Base-by-base conservation (phyloP, 345 rosid species). In the Salix dunnii region DNA sequence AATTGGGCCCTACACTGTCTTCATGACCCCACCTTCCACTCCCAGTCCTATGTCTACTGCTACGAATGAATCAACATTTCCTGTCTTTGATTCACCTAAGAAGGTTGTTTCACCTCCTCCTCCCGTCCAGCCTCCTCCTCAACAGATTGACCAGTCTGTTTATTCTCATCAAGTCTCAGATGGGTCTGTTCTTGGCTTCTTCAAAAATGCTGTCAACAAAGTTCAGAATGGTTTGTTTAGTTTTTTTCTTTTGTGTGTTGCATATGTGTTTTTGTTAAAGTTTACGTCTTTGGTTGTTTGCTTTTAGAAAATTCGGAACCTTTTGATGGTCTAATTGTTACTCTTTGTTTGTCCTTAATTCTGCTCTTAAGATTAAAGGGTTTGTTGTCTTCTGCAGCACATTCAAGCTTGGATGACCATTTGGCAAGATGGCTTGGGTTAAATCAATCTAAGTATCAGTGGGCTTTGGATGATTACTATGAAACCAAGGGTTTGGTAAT, bases 351-450 rank as follows among this genome's bases (percentile, higher is more conserved):
- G 13, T 25, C 4, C 28, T n/a, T 23, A n/a, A 10, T 58, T n/a
- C 23, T 58, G 10, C 62, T 58, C 28, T 58, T n/a, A 53, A 58
- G 28, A 58, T 55, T 58, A 58, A 58, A 58, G 69, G 38, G 31
- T 55, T 23, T 74, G 63, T 18, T 35, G 18, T 42, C 23, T 33
- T 74, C 76, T 78, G 82, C 85, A 96, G 99, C 96, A 51, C 97
- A 94, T 90, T 92, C 98, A 51, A 91, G 97, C 74, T 88, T 96
- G 87, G 99, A 96, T 85, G 98, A 92, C 70, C 92, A 92, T 85
- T 80, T 96, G 89, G 97, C 97, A 17, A 91, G 94, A n/a, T 96
- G 99, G 99, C 91, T 94, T 79, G 99, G 99, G 38, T 89, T 96
- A 82, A 88, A 96, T 85, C 99, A 92, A 78, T 96, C 99, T 17